A percentile compares a stretch with the other conserved stretches of the same genome.
Evolutionary conservation across 441 rosid genomes (phyloP).

Genomic region (Bocquillonia castaneifolia): DNA sequence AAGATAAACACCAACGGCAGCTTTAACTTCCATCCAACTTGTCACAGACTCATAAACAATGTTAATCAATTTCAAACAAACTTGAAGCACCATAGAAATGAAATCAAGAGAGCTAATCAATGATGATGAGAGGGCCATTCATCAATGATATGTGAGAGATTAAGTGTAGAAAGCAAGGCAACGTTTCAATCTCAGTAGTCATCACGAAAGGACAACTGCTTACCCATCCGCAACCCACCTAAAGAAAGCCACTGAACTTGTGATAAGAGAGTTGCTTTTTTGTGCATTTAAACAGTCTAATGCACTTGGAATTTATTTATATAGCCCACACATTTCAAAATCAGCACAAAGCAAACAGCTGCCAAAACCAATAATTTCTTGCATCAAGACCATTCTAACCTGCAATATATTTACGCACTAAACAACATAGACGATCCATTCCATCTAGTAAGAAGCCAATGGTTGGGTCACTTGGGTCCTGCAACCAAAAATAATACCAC

Average conservation of each 20-base stretch:
- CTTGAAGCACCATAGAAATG: neutral
- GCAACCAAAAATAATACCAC: constrained; percentile 29
- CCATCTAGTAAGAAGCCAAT: constrained; percentile 95
- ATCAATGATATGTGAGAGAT: neutral
- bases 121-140: neutral
- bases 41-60: neutral
- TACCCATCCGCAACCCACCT: neutral
- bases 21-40: too few species aligned
- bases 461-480: constrained; percentile 99
- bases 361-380: neutral
- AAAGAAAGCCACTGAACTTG: neutral
- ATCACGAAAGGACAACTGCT: neutral
- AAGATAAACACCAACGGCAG: neutral
- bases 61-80: neutral
- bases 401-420: constrained; percentile 96
- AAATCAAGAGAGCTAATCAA: neutral
- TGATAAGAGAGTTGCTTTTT: neutral
- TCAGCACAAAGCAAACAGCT: neutral
- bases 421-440: constrained; percentile 91
- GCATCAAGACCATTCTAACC: constrained; percentile 41
- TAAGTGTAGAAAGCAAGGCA: neutral
- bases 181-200: neutral
- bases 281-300: neutral
- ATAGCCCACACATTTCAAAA: neutral
- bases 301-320: too few species aligned